Base-by-base conservation (phyloP, 2,329 filamentous ascomycete species). In the Coleophoma eucalyptorum region DNA sequence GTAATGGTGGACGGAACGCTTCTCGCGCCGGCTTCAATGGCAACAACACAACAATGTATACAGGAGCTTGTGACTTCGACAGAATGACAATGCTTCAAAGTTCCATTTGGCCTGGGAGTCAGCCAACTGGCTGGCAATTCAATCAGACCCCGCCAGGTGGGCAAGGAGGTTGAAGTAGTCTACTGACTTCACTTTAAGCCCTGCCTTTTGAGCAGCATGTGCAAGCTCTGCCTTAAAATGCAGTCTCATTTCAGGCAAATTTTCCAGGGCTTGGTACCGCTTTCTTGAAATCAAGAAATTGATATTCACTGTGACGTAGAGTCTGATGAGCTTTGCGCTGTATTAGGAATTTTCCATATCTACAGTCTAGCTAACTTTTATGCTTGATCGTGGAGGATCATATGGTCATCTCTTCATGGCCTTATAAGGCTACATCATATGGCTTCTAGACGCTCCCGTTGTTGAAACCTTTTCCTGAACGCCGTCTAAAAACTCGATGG, bases 401-500 rank as follows among this genome's bases (percentile, higher is more conserved):
- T 61, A 49, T 50, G 55, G 55, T 61, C 58, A 60, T 58, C 52
- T 58, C 55, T 50, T 62, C 58, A 55, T 50, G 41, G 31, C 43
- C 41, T 45, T 60, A 57, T 57, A 52, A 51, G 50, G 57, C 59
- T 59, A 52, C 57, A 60, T 58, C 57, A 55, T 7, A 26, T 44
- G 42, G 55, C 60, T 58, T 61, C 54, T 57, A 59, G 59, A 61
- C 61, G 61, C 58, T 62, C 57, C 72, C 70, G 75, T 77, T 79
- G 75, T 78, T 79, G 76, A 78, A 78, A 77, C 74, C 72, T 68
- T 75, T 72, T 68, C 63, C 67, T 66, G 70, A 74, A 75, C 72
- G 74, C 72, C 74, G 56, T 63, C 60, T 62, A 62, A 58, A 65
- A 69, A 66, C 63, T 65, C 59, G 64, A 60, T 67, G 63, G 64